Conservation (phyloP, 1,284 basidiomycete species). For the Boletus nobilissimus region DNA sequence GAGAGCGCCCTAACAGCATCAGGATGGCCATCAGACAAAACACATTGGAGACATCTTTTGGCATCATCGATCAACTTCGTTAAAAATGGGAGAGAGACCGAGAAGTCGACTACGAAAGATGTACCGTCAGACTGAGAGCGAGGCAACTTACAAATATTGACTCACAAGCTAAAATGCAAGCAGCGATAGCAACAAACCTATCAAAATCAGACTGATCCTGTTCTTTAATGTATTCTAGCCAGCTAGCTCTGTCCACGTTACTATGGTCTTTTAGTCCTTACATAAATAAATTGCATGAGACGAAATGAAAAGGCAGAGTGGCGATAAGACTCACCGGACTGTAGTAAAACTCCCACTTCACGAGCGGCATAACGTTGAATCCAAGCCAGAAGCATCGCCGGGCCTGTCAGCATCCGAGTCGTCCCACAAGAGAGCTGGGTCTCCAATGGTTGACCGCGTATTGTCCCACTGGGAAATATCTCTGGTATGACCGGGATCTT, state of each 20-base stretch:
- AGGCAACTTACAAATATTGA: too few species aligned
- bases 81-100: too few species aligned
- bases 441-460: conserved; percentile 18
- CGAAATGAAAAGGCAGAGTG: neutral
- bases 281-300: neutral
- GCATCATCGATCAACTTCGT: too few species aligned
- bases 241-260: too few species aligned
- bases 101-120: too few species aligned
- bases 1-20: too few species aligned
- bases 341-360: neutral
- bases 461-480: neutral
- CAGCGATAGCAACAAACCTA: neutral
- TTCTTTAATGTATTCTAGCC: neutral
- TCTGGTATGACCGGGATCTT: neutral
- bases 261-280: too few species aligned
- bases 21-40: too few species aligned
- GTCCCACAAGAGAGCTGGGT: conserved; percentile 22
- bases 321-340: neutral
- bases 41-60: too few species aligned
- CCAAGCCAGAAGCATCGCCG: neutral
- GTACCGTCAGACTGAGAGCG: too few species aligned
- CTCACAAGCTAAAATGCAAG: neutral
- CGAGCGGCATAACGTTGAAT: neutral
- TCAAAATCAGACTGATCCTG: neutral
- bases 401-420: too few species aligned